phyloP scores from a whole-genome alignment of 2,329 filamentous ascomycete genomes.

The Calonectria pteridis region DNA sequence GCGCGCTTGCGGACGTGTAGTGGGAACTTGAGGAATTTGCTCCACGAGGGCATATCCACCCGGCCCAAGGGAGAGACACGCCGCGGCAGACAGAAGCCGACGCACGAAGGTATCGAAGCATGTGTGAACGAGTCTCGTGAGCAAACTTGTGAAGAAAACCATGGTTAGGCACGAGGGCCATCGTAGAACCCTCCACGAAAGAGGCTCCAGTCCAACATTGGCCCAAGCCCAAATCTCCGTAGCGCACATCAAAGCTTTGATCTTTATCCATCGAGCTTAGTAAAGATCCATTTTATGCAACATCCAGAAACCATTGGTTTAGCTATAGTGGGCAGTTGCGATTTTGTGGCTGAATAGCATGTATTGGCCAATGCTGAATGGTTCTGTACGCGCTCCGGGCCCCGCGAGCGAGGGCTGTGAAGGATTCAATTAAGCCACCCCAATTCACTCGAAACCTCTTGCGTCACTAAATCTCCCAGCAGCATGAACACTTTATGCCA shows the following conservation, averaged over 20 bases:
- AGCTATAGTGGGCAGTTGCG: neutral
- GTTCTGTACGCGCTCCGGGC: neutral
- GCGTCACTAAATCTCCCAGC: neutral
- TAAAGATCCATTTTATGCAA: neutral
- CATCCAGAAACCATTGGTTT: neutral
- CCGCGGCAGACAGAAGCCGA: slow-evolving; percentile 25
- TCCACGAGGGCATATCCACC: slow-evolving; percentile 42
- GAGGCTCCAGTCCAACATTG: too few relatives aligned
- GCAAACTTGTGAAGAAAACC: too few relatives aligned
- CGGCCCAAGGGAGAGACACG: slow-evolving; percentile 42
- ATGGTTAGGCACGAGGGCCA: neutral
- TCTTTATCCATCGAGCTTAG: neutral
- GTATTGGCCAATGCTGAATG: neutral
- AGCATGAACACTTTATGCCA: neutral
- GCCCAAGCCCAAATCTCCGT: neutral
- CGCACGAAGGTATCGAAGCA: slow-evolving; percentile 21
- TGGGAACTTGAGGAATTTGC: slow-evolving; percentile 28
- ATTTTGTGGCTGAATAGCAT: neutral
- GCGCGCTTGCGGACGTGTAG: slow-evolving; percentile 33
- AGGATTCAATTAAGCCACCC: neutral
- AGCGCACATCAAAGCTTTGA: neutral
- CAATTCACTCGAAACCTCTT: neutral
- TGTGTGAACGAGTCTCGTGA: neutral
- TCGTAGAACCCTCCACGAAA: neutral
- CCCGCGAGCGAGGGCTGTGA: neutral